These are phyloP conservation scores for Pleodorina starrii DNA, from an alignment of 139 green algal species.

Conservation along the genomic window DNA sequence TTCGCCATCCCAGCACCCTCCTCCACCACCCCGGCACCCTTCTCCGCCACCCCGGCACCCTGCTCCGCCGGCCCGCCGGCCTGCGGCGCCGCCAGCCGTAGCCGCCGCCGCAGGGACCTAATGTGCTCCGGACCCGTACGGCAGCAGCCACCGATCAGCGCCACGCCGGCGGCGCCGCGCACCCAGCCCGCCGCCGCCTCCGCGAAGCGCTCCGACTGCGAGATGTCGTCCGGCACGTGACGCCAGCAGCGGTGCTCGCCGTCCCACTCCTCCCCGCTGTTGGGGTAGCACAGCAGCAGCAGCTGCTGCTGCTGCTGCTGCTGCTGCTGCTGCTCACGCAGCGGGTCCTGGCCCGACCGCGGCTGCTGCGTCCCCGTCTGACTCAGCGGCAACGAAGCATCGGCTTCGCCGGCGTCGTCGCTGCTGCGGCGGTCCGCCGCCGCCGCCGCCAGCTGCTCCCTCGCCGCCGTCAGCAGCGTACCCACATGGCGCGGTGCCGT, in stretches of 20 bases:
- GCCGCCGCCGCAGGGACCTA: not conserved
- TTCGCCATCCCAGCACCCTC: too few relatives aligned
- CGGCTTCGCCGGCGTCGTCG: not conserved
- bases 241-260: conserved; percentile 48
- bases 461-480: conserved; percentile 28
- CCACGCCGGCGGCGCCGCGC: not conserved
- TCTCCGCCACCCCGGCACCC: too few relatives aligned
- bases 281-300: conserved; percentile 58
- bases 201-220: conserved; percentile 25
- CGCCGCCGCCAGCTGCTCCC: not conserved
- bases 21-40: too few relatives aligned
- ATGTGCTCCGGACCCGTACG: conserved; percentile 52
- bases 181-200: conserved; percentile 46
- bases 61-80: too few relatives aligned
- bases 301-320: not conserved
- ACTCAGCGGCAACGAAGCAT: not conserved
- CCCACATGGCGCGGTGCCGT: conserved; percentile 40
- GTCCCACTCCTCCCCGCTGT: conserved; percentile 60
- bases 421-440: not conserved
- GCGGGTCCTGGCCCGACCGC: not conserved
- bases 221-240: not conserved
- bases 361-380: too few relatives aligned
- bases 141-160: conserved; percentile 55
- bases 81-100: too few relatives aligned
- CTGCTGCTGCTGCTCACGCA: not conserved